Evolutionary conservation across 2,329 filamentous ascomycete genomes (phyloP).

Genomic region (Ophiostoma ulmi): DNA sequence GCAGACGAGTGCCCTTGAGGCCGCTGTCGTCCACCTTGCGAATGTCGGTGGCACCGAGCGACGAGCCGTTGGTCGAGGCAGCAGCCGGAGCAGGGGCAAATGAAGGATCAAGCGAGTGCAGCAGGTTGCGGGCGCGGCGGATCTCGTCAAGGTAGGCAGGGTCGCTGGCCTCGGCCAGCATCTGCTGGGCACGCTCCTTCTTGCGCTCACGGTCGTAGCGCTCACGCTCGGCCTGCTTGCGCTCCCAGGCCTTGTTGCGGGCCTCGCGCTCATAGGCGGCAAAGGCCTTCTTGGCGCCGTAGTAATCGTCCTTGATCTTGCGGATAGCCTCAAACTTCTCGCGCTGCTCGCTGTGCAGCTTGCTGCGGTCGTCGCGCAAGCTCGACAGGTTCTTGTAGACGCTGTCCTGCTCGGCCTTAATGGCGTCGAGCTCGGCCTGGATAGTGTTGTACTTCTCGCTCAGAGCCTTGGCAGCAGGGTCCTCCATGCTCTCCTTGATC

Average conservation of each 20-base stretch:
- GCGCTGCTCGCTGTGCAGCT: slow-evolving; percentile 78
- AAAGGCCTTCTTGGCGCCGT: slow-evolving; percentile 73
- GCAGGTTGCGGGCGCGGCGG: slow-evolving; percentile 76
- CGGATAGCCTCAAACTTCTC: slow-evolving; percentile 77
- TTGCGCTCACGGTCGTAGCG: slow-evolving; percentile 65
- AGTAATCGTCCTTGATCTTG: slow-evolving; percentile 87
- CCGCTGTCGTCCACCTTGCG: slow-evolving; percentile 80
- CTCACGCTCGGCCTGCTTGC: slow-evolving; percentile 74
- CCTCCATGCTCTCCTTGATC: slow-evolving; percentile 82
- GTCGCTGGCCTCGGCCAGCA: slow-evolving; percentile 75
- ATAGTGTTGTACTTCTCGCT: slow-evolving; percentile 81
- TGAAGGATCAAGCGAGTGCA: slow-evolving; percentile 84
- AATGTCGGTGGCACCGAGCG: slow-evolving; percentile 70
- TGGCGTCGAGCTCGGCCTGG: slow-evolving; percentile 78
- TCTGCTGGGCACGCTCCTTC: slow-evolving; percentile 68
- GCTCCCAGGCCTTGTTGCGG: slow-evolving; percentile 69
- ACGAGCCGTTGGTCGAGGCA: slow-evolving; percentile 54
- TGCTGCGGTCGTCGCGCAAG: slow-evolving; percentile 79
- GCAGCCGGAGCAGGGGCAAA: slow-evolving; percentile 39
- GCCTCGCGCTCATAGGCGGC: slow-evolving; percentile 78
- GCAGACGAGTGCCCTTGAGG: slow-evolving; percentile 77
- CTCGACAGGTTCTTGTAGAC: slow-evolving; percentile 82
- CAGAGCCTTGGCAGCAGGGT: slow-evolving; percentile 83
- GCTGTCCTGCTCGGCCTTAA: slow-evolving; percentile 89
- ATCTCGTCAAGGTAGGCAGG: slow-evolving; percentile 93